These are phyloP conservation scores for Knoxia roxburghii DNA, from an alignment of 257 asterid species.

Conservation along the genomic window DNA sequence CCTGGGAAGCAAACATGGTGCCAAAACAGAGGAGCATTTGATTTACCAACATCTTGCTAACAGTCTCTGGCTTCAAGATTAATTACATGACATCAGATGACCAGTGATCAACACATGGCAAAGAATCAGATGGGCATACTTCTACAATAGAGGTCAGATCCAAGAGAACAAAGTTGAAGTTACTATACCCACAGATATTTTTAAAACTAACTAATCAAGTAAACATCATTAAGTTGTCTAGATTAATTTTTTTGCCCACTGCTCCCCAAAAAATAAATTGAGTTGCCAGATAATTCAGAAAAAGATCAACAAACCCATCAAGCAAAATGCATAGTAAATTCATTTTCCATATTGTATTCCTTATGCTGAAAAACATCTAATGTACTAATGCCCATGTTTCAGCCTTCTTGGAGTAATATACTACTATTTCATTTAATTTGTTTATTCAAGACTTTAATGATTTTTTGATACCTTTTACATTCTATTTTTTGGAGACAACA, in stretches of 20 bases:
- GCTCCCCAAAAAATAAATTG: neutral
- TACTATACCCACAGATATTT: neutral
- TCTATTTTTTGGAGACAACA: neutral
- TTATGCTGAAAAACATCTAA: neutral
- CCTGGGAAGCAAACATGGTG: slow-evolving; percentile 91
- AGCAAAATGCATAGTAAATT: neutral
- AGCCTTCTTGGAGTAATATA: neutral
- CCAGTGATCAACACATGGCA: neutral
- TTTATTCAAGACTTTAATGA: neutral
- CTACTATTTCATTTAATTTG: neutral
- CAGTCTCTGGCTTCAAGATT: slow-evolving; percentile 80
- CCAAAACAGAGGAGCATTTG: slow-evolving; percentile 99
- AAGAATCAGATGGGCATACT: neutral
- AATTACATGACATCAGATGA: neutral
- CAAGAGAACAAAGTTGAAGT: neutral
- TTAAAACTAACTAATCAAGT: neutral
- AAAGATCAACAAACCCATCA: neutral
- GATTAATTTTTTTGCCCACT: neutral
- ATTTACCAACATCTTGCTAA: slow-evolving; percentile 91
- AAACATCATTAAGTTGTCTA: neutral
- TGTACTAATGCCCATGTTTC: neutral
- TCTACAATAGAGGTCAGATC: neutral
- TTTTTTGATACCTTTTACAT: neutral
- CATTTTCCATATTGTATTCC: neutral
- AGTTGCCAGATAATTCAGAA: neutral